These are phyloP conservation scores for Mycena vitilis DNA, from an alignment of 768 basidiomycete genomes.

Conservation along the genomic window DNA sequence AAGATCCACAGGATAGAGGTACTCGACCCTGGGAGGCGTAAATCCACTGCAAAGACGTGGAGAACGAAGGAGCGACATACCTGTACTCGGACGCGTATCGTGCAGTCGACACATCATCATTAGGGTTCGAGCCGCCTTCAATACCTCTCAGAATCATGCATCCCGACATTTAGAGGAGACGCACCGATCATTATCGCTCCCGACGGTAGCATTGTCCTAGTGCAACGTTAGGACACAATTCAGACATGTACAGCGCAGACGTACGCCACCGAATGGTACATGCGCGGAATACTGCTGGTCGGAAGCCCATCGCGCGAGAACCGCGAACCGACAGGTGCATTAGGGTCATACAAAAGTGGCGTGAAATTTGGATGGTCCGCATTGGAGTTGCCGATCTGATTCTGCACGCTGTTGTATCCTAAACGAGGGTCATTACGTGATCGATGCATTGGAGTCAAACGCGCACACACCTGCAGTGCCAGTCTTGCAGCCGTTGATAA, in stretches of 20 bases:
- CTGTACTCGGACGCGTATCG: slow-evolving; percentile 33
- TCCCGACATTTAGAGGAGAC: neutral
- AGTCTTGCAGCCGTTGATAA: slow-evolving; percentile 43
- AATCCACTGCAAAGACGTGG: neutral
- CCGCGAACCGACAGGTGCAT: slow-evolving; percentile 40
- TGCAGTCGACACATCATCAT: slow-evolving; percentile 38
- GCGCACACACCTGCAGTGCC: slow-evolving; percentile 34
- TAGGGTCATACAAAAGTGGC: slow-evolving; percentile 44
- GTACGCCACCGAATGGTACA: slow-evolving; percentile 49
- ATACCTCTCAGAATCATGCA: too few species aligned
- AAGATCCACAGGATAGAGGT: slow-evolving; percentile 31
- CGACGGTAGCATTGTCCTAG: slow-evolving; percentile 21
- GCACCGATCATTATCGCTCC: slow-evolving; percentile 38
- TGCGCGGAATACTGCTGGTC: slow-evolving; percentile 41
- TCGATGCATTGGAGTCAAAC: neutral
- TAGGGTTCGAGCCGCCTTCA: slow-evolving; percentile 38
- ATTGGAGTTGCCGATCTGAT: slow-evolving; percentile 45
- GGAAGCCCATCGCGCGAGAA: slow-evolving; percentile 42
- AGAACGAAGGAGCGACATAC: neutral
- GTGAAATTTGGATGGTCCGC: slow-evolving; percentile 42
- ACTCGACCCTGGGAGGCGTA: slow-evolving; percentile 29
- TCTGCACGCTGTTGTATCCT: slow-evolving; percentile 22
- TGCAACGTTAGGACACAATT: slow-evolving; percentile 25
- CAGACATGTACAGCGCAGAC: slow-evolving; percentile 32
- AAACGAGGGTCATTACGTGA: neutral